Conservation (phyloP, 176 grass and related monocot genomes). For the Areca catechu region DNA sequence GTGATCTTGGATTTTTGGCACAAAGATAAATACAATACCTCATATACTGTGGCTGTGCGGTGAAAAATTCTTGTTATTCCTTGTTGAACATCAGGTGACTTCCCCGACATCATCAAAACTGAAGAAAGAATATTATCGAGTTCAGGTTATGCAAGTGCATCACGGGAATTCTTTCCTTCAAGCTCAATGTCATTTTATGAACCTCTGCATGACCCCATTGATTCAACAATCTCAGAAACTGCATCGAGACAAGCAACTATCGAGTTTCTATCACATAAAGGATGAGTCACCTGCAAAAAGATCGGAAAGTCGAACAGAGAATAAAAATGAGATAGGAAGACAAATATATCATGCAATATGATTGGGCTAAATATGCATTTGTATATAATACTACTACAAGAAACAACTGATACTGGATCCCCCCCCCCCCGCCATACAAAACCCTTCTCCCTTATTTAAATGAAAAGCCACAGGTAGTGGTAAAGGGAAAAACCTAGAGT, state of each 20-base stretch:
- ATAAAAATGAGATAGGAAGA: conserved; percentile 6
- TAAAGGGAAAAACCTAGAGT: no score
- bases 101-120: conserved; percentile 60
- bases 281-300: conserved; percentile 65
- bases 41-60: conserved; percentile 54
- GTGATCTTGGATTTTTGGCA: not conserved
- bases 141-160: conserved; percentile 34
- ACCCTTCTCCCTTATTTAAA: no score
- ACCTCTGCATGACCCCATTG: conserved; percentile 46
- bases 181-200: conserved; percentile 24
- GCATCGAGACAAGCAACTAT: conserved; percentile 84
- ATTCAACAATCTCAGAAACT: conserved; percentile 75
- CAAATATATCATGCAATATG: no score
- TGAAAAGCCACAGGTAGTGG: no score
- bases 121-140: conserved; percentile 58
- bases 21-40: conserved; percentile 37
- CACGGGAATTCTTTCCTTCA: conserved; percentile 9
- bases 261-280: conserved; percentile 61
- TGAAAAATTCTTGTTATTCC: conserved; percentile 94
- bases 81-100: conserved; percentile 75
- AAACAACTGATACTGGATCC: no score
- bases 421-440: no score
- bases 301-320: conserved; percentile 16
- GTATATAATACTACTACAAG: no score
- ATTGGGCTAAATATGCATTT: no score